Evolutionary conservation across 169 alveolate species (phyloP), one percentile per base, ranked within the genome.

Genomic region (Plasmodium gonderi): DNA sequence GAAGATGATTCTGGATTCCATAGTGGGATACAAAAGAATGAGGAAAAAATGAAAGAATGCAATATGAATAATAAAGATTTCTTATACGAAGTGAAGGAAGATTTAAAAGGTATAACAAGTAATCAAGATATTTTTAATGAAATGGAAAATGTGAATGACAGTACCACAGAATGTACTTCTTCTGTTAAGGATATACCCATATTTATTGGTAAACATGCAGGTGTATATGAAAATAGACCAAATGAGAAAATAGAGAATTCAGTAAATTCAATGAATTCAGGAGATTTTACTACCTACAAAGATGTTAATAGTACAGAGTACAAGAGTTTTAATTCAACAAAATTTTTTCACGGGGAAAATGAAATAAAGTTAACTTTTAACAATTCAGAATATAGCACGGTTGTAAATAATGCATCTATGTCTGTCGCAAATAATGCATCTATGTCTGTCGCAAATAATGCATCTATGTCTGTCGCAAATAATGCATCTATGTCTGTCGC

Each of bases 91-190:
- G 29, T 64, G 49, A 83, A 83, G 23, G 91, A 44, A 65, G 33
- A 80, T 65, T 80, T 33, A 40, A 80, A 65, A 14, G 33, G 69
- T 33, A 26, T 80, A 29, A 14, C 44, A 26, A 72, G 42, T 83
- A 40, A 80, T 42, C 68, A 29, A 42, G 77, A 69, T 40, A 36
- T 47, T 83, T 69, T 31, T 60, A 83, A 83, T 31, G 92, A 83
- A 17, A 72, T 38, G n/a, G 92, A 83, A 49, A 69, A 72, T 83
- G 23, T 47, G 42, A 83, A 83, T 83, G 92, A 83, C 40, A 83
- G 67, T 17, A 83, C 92, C 11, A 51, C 82, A 4, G 92, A 83
- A 7, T 83, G 82, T 47, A 31, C 74, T 40, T 69, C 85, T 0
- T 60, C 72, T 7, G 54, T 83, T n/a, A 83, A 36, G 31, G 82